Conservation (phyloP, 2,329 filamentous ascomycete genomes). For the Scortechinia acanthostroma region DNA sequence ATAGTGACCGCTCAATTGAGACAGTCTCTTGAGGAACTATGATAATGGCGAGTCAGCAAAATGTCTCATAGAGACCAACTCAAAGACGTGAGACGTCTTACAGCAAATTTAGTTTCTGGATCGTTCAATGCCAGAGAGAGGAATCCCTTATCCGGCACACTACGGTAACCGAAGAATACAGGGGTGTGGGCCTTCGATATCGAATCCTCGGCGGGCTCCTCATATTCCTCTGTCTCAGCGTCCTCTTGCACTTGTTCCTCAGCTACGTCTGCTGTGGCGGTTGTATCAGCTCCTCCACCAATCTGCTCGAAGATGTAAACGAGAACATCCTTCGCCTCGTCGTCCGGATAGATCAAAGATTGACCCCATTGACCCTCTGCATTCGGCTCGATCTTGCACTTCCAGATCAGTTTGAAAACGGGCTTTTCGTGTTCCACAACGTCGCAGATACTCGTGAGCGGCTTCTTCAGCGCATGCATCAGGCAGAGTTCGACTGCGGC, state of each 20-base stretch:
- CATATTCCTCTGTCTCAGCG: not conserved
- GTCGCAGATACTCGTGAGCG: not conserved
- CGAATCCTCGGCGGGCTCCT: not conserved
- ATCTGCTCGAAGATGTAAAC: conserved; percentile 1
- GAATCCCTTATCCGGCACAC: not conserved
- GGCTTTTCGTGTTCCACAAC: not conserved
- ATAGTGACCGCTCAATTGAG: not conserved
- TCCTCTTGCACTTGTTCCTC: not conserved
- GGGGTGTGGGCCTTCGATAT: not conserved
- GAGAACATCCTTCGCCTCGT: not conserved
- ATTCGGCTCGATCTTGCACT: not conserved
- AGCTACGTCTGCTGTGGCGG: not conserved
- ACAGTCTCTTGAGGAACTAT: not conserved
- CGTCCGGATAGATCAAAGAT: not conserved
- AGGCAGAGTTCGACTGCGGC: conserved; percentile 1
- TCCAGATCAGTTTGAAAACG: not conserved
- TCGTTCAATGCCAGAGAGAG: not conserved
- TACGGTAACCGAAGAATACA: not conserved
- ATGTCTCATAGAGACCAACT: not conserved
- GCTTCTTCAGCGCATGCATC: not conserved
- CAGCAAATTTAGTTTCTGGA: not conserved
- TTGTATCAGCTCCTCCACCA: not conserved
- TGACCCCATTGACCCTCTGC: not conserved
- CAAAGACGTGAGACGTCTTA: not conserved
- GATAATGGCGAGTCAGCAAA: not conserved